Evolutionary conservation across 805 yeast species (phyloP), one percentile per base, ranked within the genome.

Genomic region (Blastobotrys chiropterorum): DNA sequence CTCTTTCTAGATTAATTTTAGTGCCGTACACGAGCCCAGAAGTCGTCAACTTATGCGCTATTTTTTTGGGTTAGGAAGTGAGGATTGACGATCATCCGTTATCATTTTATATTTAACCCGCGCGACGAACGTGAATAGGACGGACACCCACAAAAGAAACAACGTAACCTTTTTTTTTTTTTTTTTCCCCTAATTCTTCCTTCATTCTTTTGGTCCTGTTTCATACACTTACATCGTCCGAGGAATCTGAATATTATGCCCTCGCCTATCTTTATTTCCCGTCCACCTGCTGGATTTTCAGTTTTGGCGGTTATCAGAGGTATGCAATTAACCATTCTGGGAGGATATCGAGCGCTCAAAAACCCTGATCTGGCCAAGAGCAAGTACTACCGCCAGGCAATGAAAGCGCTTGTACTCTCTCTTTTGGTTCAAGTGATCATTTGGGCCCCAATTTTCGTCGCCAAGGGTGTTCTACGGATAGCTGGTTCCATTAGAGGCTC

Each of bases 221-320:
- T 26, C 34, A 26, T 26, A n/a, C n/a, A n/a, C n/a, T n/a, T n/a
- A n/a, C n/a, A n/a, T n/a, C n/a, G n/a, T n/a, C n/a, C n/a, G n/a
- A n/a, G n/a, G n/a, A n/a, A n/a, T n/a, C n/a, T 26, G 19, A 15
- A 3, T 8, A 15, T n/a, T 7, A 80, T 81, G 85, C 78, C 81
- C 1, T 81, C 85, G 2, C 85, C 85, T 4, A 72, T 78, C 14
- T 80, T 80, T 59, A 68, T 80, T 11, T 75, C 83, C 2, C 71
- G 76, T 47, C 83, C 85, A 0, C 77, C 82, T 5, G 75, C 79
- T 3, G 79, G 82, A 14, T 77, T 80, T 59, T 72, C 82, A 2
- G 34, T 71, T 0, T 50, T 71, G 52, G 73, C 82, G 0, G 69
- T 80, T n/a, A 52, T 76, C 5, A 67, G 83, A 14, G 85, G 85